These are phyloP conservation scores for Pleurotus cornucopiae DNA, from an alignment of 768 basidiomycete species.

Conservation along the genomic window DNA sequence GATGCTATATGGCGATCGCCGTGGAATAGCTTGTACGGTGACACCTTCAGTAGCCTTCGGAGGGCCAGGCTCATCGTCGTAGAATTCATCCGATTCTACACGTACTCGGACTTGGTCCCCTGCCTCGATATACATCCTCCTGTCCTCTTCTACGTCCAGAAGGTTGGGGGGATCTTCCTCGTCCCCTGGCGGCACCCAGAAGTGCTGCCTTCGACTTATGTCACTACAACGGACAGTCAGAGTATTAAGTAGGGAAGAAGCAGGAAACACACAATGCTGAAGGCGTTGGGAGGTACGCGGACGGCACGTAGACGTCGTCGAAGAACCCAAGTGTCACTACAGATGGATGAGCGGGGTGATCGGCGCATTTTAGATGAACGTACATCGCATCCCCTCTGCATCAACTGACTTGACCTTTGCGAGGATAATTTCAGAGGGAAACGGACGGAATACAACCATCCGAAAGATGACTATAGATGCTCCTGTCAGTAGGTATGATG, in stretches of 20 bases:
- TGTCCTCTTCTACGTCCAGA: conserved; percentile 3
- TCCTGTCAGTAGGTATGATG: conserved; percentile 1
- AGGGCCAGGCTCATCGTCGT: conserved; percentile 83
- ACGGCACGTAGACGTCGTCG: conserved; percentile 86
- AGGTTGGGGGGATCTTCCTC: conserved; percentile 1
- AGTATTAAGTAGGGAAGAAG: too few relatives aligned
- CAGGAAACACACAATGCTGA: conserved; percentile 60
- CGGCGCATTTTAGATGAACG: conserved; percentile 20
- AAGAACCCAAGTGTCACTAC: conserved; percentile 89
- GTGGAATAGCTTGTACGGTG: conserved; percentile 44
- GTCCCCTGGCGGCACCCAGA: conserved; percentile 58
- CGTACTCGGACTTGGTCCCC: conserved; percentile 74
- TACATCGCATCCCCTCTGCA: conserved; percentile 79
- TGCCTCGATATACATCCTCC: conserved; percentile 75
- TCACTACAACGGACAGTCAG: conserved; percentile 43
- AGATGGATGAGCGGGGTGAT: not conserved
- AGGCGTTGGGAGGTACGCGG: conserved; percentile 75
- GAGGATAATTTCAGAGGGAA: conserved; percentile 83
- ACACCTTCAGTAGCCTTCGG: conserved; percentile 73
- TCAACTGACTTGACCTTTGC: conserved; percentile 88
- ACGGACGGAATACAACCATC: conserved; percentile 88
- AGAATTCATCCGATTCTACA: conserved; percentile 79
- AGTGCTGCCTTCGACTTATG: conserved; percentile 77
- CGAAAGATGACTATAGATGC: conserved; percentile 70
- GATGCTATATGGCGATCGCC: conserved; percentile 64